These are phyloP conservation scores for Starmera amethionina DNA, from an alignment of 805 yeast species.

Conservation along the genomic window DNA sequence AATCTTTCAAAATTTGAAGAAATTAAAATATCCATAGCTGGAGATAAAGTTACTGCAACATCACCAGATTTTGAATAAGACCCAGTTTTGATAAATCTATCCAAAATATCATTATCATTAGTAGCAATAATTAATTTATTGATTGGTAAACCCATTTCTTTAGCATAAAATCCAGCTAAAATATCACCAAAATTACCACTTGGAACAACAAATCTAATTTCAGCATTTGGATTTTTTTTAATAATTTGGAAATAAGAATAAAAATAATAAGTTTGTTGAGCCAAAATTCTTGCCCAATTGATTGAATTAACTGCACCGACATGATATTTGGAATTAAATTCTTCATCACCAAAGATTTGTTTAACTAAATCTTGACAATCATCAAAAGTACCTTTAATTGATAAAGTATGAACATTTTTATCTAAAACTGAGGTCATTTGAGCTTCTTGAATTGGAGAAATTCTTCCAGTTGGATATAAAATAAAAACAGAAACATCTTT, in stretches of 20 bases:
- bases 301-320: constrained; percentile 97
- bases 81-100: constrained; percentile 85
- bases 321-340: constrained; percentile 82
- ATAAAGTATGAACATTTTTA: constrained; percentile 85
- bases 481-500: constrained; percentile 97
- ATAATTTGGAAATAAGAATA: constrained; percentile 74
- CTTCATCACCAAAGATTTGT: constrained; percentile 80
- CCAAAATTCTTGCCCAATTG: constrained; percentile 98
- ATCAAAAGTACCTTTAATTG: constrained; percentile 94
- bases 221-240: constrained; percentile 28
- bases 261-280: constrained; percentile 96
- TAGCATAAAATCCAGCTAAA: constrained; percentile 91
- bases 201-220: constrained; percentile 85
- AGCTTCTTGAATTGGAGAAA: constrained; percentile 94
- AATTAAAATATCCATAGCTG: constrained; percentile 97
- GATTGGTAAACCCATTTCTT: constrained; percentile 89
- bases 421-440: constrained; percentile 98
- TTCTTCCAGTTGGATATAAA: constrained; percentile 93
- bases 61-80: constrained; percentile 65
- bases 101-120: constrained; percentile 88
- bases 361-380: constrained; percentile 97
- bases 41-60: constrained; percentile 85
- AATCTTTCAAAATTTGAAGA: constrained; percentile 95
- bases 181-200: constrained; percentile 98
- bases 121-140: constrained; percentile 88